These are phyloP conservation scores for Xenoacremonium recifei DNA, from an alignment of 2,329 filamentous ascomycete species.

Conservation along the genomic window DNA sequence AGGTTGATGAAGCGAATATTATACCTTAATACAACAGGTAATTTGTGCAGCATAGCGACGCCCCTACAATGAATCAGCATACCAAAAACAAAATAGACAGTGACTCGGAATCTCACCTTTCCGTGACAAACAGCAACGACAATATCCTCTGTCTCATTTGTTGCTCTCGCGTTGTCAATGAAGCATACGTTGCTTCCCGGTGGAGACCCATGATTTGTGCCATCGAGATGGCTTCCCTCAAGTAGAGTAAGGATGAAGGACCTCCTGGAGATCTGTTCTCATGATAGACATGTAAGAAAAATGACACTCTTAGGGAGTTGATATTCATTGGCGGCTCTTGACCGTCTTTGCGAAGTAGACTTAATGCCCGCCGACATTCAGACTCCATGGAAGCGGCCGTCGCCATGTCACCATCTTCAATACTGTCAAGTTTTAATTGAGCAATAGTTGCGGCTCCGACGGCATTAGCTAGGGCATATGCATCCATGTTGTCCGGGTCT, in stretches of 20 bases:
- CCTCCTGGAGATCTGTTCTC: constrained; percentile 48
- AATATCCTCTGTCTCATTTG: constrained; percentile 45
- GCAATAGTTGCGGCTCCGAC: constrained; percentile 48
- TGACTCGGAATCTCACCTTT: constrained; percentile 24
- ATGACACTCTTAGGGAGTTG: constrained; percentile 44
- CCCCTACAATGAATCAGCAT: constrained; percentile 32
- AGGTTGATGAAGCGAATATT: constrained; percentile 36
- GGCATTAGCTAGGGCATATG: constrained; percentile 42
- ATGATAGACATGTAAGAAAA: constrained; percentile 52
- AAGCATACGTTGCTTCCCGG: constrained; percentile 38
- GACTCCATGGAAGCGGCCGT: constrained; percentile 23
- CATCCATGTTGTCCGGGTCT: constrained; percentile 32
- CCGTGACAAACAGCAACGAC: constrained; percentile 50
- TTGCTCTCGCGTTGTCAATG: constrained; percentile 36
- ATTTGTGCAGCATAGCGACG: constrained; percentile 48
- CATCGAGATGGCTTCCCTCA: constrained; percentile 49
- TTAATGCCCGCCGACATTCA: constrained; percentile 24
- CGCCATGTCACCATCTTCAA: constrained; percentile 20
- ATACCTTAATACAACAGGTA: constrained; percentile 44
- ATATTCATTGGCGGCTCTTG: constrained; percentile 29
- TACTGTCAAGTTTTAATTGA: constrained; percentile 41
- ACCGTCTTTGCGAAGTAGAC: constrained; percentile 13
- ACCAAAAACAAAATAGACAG: neutral
- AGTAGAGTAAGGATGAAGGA: constrained; percentile 44
- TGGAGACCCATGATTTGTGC: constrained; percentile 50